Evolutionary conservation across 2,329 filamentous ascomycete genomes (phyloP), one percentile per base, ranked within the genome.

Genomic region (Pyricularia grisea): DNA sequence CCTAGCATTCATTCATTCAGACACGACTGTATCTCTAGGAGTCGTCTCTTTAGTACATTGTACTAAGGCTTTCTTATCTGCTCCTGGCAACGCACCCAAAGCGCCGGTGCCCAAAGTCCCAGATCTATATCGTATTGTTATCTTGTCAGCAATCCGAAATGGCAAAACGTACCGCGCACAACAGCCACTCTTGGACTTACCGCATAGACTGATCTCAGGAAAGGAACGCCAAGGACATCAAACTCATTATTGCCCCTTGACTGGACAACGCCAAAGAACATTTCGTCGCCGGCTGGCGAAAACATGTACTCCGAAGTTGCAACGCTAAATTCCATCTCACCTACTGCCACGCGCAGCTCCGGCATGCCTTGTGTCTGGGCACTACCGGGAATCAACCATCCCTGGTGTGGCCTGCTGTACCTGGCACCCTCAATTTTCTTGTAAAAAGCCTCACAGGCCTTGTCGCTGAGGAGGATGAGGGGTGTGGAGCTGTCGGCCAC

Each of bases 401-500:
- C 90, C 75, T 90, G 88, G 68, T 86, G 82, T 2, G 75, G 72
- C 14, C 78, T 73, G 71, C 88, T 84, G 74, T 88, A 88, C 65
- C 77, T 81, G 11, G 87, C 81, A 17, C 88, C 88, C 3, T 85
- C 84, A 70, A 92, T 91, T 36, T 84, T 80, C 67, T 79, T 80
- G 76, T 92, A 92, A 71, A 92, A 82, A 2, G 84, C 84, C 70
- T 88, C 79, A 74, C 86, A 88, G 14, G 86, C 82, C 1, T 78
- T 75, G 74, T 92, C 90, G 60, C 85, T 84, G 65, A 92, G 81
- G 36, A 92, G 81, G 1, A 85, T 85, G 67, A 92, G 83, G 0
- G 89, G 90, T 33, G 90, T 92, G 69, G 89, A 90, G 0, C 90
- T 92, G 76, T 92, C 90, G 42, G 85, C 87, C 72, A 92, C 91